A percentile compares a stretch with the other conserved stretches of the same genome.
These are phyloP conservation scores for Penicillium lividum DNA, from an alignment of 495 filamentous ascomycete genomes.

Conservation along the genomic window DNA sequence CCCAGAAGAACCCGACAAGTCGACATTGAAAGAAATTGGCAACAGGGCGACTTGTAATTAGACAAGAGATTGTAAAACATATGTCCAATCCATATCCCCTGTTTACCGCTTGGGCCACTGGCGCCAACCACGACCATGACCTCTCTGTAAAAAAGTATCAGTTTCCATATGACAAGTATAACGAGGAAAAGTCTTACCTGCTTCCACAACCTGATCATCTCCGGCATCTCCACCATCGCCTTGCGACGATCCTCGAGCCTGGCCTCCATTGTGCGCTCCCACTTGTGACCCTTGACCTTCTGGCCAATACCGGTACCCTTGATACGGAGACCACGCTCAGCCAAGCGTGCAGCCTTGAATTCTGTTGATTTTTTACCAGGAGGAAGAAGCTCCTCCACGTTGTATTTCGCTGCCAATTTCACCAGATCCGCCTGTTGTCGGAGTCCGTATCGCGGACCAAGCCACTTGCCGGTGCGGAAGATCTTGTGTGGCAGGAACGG, in stretches of 20 bases:
- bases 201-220: conserved; percentile 89
- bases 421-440: conserved; percentile 89
- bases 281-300: conserved; percentile 89
- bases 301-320: conserved; percentile 92
- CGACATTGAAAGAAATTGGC: conserved; percentile 30
- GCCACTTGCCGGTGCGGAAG: conserved; percentile 73
- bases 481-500: conserved; percentile 76
- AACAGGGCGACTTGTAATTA: conserved; percentile 7
- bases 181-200: conserved; percentile 58
- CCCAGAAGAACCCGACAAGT: conserved; percentile 23
- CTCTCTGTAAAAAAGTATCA: conserved; percentile 58
- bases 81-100: conserved; percentile 7
- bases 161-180: conserved; percentile 5
- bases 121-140: conserved; percentile 86
- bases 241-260: conserved; percentile 83
- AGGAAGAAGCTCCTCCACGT: conserved; percentile 83
- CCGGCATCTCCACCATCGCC: conserved; percentile 93
- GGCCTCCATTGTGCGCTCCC: conserved; percentile 83
- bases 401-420: conserved; percentile 77
- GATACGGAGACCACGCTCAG: conserved; percentile 73
- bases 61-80: conserved; percentile 8
- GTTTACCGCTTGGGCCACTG: conserved; percentile 72
- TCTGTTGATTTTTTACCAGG: conserved; percentile 73
- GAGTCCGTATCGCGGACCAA: conserved; percentile 75
- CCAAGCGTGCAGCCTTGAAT: conserved; percentile 61